Conservation (phyloP, 768 basidiomycete genomes). For the Phaeotremella fagi region DNA sequence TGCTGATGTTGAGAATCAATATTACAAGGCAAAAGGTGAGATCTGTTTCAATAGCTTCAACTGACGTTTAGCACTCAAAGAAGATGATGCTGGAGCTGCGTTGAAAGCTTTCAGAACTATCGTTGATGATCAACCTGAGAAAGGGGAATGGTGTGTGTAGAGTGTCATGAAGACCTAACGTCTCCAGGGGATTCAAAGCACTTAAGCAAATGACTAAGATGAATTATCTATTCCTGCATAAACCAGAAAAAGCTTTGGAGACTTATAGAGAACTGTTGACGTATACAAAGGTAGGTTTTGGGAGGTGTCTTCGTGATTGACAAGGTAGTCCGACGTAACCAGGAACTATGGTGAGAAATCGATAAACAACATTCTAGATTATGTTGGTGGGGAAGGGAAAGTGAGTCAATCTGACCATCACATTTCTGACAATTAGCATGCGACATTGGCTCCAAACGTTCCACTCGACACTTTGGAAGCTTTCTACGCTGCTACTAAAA, state of each 20-base stretch:
- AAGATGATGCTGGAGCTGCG: conserved; percentile 87
- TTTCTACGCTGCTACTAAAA: conserved; percentile 91
- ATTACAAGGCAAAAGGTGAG: conserved; percentile 94
- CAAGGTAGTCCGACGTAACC: conserved; percentile 26
- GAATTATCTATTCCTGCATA: conserved; percentile 69
- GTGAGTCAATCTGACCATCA: conserved; percentile 50
- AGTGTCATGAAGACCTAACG: conserved; percentile 4
- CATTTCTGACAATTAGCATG: conserved; percentile 53
- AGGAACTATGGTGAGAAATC: conserved; percentile 80
- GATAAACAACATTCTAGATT: conserved; percentile 96
- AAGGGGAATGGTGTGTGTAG: conserved; percentile 76
- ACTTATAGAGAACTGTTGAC: conserved; percentile 81
- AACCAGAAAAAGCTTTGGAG: conserved; percentile 76
- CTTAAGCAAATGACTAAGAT: conserved; percentile 96
- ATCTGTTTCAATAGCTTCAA: not conserved
- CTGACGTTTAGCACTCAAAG: conserved; percentile 69
- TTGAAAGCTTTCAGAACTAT: conserved; percentile 83
- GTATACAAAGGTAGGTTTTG: conserved; percentile 66
- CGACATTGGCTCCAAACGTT: conserved; percentile 43
- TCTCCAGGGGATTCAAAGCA: conserved; percentile 90
- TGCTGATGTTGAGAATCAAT: conserved; percentile 94
- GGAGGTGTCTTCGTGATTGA: not conserved
- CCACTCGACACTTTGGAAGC: conserved; percentile 79
- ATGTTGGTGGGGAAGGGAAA: conserved; percentile 80
- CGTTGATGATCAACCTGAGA: conserved; percentile 79